Percentiles rank a stretch among this genome's conserved stretches.
Evolutionary conservation across 2,329 filamentous ascomycete species (phyloP).

Genomic region (Aureobasidium sp.): DNA sequence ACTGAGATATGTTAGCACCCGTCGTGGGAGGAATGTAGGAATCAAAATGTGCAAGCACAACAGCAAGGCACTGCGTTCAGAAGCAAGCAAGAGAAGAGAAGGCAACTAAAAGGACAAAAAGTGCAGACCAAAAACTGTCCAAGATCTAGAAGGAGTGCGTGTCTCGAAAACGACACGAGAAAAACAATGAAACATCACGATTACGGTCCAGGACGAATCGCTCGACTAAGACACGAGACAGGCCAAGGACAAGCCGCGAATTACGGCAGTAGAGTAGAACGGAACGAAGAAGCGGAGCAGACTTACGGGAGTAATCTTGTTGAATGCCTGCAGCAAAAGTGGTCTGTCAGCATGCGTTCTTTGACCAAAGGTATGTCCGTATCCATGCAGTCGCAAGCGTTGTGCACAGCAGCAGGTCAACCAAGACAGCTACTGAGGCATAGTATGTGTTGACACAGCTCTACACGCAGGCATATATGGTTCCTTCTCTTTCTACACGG

Average conservation of each 20-base stretch:
- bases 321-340: conserved; percentile 35
- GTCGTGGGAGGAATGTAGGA: neutral
- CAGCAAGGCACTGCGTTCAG: neutral
- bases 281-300: neutral
- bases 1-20: conserved; percentile 44
- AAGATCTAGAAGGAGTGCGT: neutral
- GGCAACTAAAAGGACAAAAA: neutral
- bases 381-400: neutral
- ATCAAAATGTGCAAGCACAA: neutral
- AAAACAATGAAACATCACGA: neutral
- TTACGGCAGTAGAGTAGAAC: neutral
- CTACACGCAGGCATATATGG: neutral
- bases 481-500: neutral
- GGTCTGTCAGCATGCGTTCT: conserved; percentile 4
- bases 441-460: neutral
- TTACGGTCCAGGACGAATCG: neutral
- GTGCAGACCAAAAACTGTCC: neutral
- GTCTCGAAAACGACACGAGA: neutral
- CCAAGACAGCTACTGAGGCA: neutral
- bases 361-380: neutral
- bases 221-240: neutral
- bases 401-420: neutral
- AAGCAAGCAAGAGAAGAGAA: neutral
- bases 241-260: neutral
- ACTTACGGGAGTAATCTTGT: conserved; percentile 72